Base-by-base conservation (phyloP, 108 stramenopile genomes). In the Discostella stelligeroides region DNA sequence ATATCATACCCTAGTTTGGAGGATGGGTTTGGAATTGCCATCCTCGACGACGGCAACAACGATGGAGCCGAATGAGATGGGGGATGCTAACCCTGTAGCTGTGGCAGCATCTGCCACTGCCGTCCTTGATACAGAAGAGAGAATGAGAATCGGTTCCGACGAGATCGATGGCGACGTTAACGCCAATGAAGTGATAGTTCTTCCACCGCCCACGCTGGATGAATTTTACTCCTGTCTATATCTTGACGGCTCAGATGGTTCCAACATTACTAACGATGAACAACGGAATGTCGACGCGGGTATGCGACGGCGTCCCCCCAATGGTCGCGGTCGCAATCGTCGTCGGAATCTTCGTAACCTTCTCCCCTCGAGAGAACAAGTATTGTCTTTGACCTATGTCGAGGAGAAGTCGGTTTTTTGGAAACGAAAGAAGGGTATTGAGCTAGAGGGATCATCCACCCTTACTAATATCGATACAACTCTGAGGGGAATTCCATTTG, bases 1-100 rank as follows among this genome's bases (percentile, higher is more conserved):
- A 21, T 88, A 89, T 61, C 85, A 85, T 59, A 94, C 90, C 7
- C 15, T 90, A 15, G 46, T 74, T 17, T 94, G 92, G 92, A 63
- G 87, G 37, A 89, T 94, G 88, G 72, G 67, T 11, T 49, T 88
- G 10, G 90, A 94, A 64, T 63, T 80, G 15, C 11, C 28, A 0
- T 54, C 53, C 15, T 29, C 53, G 18, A 18, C 49, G 58, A n/a
- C n/a, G n/a, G n/a, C n/a, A n/a, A n/a, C 73, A 10, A 59, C 76
- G 66, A n/a, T n/a, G 39, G 71, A 39, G 28, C 55, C n/a, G 28
- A 69, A 18, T 30, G 66, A 38, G 40, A 59, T 40, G 41, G 47
- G 4, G 38, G n/a, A n/a, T n/a, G 12, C 14, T 40, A 13, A 10
- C 39, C 13, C 10, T 37, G 47, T 23, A 49, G 38, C 49, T 18